Evolutionary conservation across 495 filamentous ascomycete species (phyloP), one percentile per base, ranked within the genome.

Genomic region (Penicillium soppii): DNA sequence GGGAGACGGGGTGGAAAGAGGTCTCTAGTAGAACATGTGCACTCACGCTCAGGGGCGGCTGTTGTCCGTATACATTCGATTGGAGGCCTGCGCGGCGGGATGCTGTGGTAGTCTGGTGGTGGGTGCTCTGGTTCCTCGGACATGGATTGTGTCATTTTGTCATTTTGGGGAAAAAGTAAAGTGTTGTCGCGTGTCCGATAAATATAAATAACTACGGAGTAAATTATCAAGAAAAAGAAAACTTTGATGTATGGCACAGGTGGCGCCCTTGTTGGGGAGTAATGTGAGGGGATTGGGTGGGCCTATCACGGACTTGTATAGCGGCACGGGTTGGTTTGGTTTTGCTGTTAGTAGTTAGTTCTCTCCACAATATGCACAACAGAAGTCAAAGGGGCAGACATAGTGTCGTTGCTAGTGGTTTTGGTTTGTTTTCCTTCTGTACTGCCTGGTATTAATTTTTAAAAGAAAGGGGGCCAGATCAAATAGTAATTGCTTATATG

Each of bases 401-500:
- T n/a, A n/a, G n/a, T n/a, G n/a, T n/a, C n/a, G n/a, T n/a, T n/a
- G n/a, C n/a, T n/a, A n/a, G n/a, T n/a, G n/a, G n/a, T n/a, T n/a
- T n/a, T n/a, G n/a, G n/a, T n/a, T n/a, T n/a, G n/a, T n/a, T n/a
- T n/a, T n/a, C n/a, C n/a, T n/a, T n/a, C n/a, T n/a, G n/a, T n/a
- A n/a, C n/a, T n/a, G n/a, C n/a, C n/a, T n/a, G n/a, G n/a, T n/a
- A n/a, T n/a, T n/a, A n/a, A n/a, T n/a, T n/a, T n/a, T n/a, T n/a
- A n/a, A n/a, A n/a, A n/a, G n/a, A n/a, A n/a, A n/a, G n/a, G n/a
- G n/a, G 16, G 2, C 65, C 51, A 1, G 79, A 76, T 0, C 35
- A 52, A 45, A 74, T 52, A 20, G 80, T 49, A 41, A 82, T 70
- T 76, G 25, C 25, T 27, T 27, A 27, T 27, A 9, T 27, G 25